Evolutionary conservation across 805 yeast genomes (phyloP).

Genomic region (Jamesozyma jinghongensis): DNA sequence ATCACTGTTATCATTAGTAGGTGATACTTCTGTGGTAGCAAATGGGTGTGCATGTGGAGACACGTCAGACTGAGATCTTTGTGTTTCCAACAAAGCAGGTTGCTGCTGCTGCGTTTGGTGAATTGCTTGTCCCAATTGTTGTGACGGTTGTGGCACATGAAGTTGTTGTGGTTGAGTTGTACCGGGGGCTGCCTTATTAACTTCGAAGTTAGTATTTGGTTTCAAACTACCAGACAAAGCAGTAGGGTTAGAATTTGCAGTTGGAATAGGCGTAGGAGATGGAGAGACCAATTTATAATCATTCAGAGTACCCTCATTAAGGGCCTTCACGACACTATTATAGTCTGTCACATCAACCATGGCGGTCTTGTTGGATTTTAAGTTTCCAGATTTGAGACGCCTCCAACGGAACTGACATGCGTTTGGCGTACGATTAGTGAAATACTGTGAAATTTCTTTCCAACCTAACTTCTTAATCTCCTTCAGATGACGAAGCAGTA

Average conservation of each 20-base stretch:
- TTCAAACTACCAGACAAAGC: not conserved
- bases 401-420: slow-evolving; percentile 91
- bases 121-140: too few relatives aligned
- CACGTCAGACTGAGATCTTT: too few relatives aligned
- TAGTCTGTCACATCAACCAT: slow-evolving; percentile 8
- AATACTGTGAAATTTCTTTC: slow-evolving; percentile 77
- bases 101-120: too few relatives aligned
- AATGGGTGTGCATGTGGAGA: not conserved
- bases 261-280: slow-evolving; percentile 1
- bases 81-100: too few relatives aligned
- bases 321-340: slow-evolving; percentile 2
- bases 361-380: slow-evolving; percentile 31
- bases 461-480: slow-evolving; percentile 80
- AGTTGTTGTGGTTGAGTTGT: too few relatives aligned
- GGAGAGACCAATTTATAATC: not conserved
- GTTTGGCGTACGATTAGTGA: slow-evolving; percentile 73
- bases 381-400: slow-evolving; percentile 42
- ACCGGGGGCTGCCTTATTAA: not conserved
- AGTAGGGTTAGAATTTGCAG: not conserved
- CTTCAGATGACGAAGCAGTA: slow-evolving; percentile 61
- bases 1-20: not conserved
- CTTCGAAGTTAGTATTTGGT: not conserved
- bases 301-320: slow-evolving; percentile 3
- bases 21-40: not conserved
- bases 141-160: too few relatives aligned